phyloP scores from a whole-genome alignment of 257 asterid species.

The Plantago major region DNA sequence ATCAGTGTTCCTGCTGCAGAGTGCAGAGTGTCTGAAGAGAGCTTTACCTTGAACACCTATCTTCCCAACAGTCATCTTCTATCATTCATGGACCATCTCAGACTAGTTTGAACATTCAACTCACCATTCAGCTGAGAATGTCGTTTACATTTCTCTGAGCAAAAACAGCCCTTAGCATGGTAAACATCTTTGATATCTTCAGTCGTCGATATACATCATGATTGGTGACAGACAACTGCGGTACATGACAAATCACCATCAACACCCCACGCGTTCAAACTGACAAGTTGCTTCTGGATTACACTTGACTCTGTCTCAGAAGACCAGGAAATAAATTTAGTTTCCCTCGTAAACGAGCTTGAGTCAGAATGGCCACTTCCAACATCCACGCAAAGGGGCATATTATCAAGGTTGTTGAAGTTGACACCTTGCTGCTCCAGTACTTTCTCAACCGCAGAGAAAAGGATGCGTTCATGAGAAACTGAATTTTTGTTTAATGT shows the following conservation, averaged over 20 bases:
- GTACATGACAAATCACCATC: constrained; percentile 72
- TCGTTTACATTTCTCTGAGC: no score
- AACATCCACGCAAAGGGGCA: constrained; percentile 39
- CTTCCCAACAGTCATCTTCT: no score
- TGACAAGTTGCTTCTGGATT: constrained; percentile 51
- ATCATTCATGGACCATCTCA: no score
- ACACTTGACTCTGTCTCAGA: constrained; percentile 30
- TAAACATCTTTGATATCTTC: no score
- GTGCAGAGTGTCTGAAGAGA: no score
- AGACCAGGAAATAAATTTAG: constrained; percentile 59
- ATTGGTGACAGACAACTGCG: constrained; percentile 66
- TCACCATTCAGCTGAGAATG: no score
- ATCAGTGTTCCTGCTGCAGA: no score
- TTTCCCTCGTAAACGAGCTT: constrained; percentile 26
- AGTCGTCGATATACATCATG: no score
- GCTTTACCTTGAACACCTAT: no score
- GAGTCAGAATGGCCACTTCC: constrained; percentile 28
- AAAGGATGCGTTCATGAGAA: constrained; percentile 29
- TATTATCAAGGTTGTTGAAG: constrained; percentile 45
- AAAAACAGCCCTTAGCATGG: neutral
- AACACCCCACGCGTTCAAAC: constrained; percentile 50
- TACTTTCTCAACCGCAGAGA: constrained; percentile 44
- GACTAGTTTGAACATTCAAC: no score
- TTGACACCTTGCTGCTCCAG: constrained; percentile 37
- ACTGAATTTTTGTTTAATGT: constrained; percentile 32